These are phyloP conservation scores for Fraxinus excelsior DNA, from an alignment of 257 asterid species.

Conservation along the genomic window DNA sequence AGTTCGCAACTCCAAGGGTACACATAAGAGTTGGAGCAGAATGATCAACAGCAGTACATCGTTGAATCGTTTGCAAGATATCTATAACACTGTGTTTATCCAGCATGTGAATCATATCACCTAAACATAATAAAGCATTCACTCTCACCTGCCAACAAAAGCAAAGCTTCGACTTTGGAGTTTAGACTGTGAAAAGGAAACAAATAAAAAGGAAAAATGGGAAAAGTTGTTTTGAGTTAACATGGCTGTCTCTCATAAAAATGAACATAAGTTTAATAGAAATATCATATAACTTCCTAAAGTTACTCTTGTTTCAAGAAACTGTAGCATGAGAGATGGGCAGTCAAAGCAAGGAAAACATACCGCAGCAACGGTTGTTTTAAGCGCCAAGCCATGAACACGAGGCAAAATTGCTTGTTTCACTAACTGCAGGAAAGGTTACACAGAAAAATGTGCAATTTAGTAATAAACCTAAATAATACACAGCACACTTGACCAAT, in stretches of 20 bases:
- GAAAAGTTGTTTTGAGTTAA: background rate
- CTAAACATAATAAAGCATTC: slow-evolving; percentile 82
- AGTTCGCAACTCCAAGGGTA: slow-evolving; percentile 93
- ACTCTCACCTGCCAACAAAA: slow-evolving; percentile 84
- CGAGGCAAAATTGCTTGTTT: slow-evolving; percentile 88
- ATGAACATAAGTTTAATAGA: background rate
- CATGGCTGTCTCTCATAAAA: background rate
- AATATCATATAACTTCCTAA: too few species aligned
- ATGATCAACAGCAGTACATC: slow-evolving; percentile 96
- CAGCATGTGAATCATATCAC: slow-evolving; percentile 88
- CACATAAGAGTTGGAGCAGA: slow-evolving; percentile 99
- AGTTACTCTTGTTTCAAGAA: background rate
- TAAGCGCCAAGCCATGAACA: slow-evolving; percentile 95
- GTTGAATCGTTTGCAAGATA: slow-evolving; percentile 82
- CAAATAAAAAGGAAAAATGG: background rate
- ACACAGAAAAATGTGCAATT: background rate
- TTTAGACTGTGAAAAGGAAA: slow-evolving; percentile 7
- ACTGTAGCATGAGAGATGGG: background rate
- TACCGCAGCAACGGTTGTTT: slow-evolving; percentile 99
- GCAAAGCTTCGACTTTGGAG: slow-evolving; percentile 2
- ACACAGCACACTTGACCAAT: background rate
- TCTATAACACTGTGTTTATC: slow-evolving; percentile 76
- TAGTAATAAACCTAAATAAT: background rate
- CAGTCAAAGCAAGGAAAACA: slow-evolving; percentile 33
- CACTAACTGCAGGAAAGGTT: slow-evolving; percentile 62